phyloP scores from a whole-genome alignment of 129 eudicot species.

The Arctium minus region DNA sequence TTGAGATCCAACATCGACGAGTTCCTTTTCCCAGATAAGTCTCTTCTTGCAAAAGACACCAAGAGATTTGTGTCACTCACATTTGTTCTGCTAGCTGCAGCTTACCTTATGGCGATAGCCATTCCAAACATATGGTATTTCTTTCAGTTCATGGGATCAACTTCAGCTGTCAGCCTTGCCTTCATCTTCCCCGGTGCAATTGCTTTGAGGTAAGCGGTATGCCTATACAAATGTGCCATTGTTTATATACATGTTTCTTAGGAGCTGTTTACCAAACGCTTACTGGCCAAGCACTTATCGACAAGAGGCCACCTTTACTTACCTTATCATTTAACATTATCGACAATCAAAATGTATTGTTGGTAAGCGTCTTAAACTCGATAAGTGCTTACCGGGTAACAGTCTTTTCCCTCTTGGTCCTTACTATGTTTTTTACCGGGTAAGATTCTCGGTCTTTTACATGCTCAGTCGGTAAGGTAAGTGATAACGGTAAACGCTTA shows the following conservation, averaged over 20 bases:
- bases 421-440: too few relatives aligned
- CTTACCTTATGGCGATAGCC: constrained; percentile 73
- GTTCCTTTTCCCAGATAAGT: constrained; percentile 60
- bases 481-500: too few relatives aligned
- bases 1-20: constrained; percentile 73
- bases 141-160: constrained; percentile 90
- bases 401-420: too few relatives aligned
- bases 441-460: too few relatives aligned
- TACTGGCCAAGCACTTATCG: too few relatives aligned
- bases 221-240: not conserved
- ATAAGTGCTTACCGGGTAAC: too few relatives aligned
- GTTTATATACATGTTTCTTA: not conserved
- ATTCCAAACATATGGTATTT: constrained; percentile 91
- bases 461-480: too few relatives aligned
- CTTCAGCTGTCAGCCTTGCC: constrained; percentile 71
- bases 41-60: constrained; percentile 44
- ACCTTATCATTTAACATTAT: too few relatives aligned
- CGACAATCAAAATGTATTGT: too few relatives aligned
- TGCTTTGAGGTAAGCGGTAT: constrained; percentile 57
- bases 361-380: too few relatives aligned
- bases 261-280: too few relatives aligned
- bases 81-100: constrained; percentile 34
- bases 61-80: constrained; percentile 67
- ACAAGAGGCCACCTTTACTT: too few relatives aligned
- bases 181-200: constrained; percentile 85